phyloP scores from a whole-genome alignment of 164 flowering plant genomes.

The Aristolochia fimbriata region DNA sequence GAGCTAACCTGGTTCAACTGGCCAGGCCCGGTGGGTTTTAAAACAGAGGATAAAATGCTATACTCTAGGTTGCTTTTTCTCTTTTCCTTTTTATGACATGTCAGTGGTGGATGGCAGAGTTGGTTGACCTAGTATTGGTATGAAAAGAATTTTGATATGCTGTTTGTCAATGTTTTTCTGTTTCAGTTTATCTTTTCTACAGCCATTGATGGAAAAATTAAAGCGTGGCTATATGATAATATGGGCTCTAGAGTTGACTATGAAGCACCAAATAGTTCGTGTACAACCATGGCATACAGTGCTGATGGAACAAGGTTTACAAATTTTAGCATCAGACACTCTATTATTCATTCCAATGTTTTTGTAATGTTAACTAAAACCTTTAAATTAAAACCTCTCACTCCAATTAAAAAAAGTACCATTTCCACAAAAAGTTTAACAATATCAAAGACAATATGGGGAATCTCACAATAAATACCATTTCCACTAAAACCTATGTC shows the following conservation, averaged over 20 bases:
- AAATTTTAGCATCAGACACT: neutral
- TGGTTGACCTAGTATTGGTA: no score
- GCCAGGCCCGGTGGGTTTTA: no score
- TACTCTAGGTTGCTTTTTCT: neutral
- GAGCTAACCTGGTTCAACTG: no score
- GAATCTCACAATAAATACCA: no score
- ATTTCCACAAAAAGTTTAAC: neutral
- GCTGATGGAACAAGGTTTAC: conserved; percentile 81
- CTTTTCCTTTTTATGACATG: neutral
- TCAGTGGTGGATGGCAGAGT: no score
- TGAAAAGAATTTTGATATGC: no score
- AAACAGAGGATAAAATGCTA: no score
- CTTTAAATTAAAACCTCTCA: neutral
- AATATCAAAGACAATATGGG: neutral
- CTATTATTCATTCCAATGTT: no score
- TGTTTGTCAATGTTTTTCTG: conserved; percentile 7
- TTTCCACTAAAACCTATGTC: no score
- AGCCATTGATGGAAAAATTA: conserved; percentile 85
- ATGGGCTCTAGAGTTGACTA: conserved; percentile 84
- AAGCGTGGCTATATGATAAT: conserved; percentile 89
- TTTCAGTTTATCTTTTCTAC: conserved; percentile 83
- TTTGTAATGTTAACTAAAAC: neutral
- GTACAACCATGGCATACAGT: conserved; percentile 90
- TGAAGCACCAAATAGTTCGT: conserved; percentile 88
- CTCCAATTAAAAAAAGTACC: neutral